Conservation (phyloP, 2,329 filamentous ascomycete genomes). For the Colletotrichum liaoningense region DNA sequence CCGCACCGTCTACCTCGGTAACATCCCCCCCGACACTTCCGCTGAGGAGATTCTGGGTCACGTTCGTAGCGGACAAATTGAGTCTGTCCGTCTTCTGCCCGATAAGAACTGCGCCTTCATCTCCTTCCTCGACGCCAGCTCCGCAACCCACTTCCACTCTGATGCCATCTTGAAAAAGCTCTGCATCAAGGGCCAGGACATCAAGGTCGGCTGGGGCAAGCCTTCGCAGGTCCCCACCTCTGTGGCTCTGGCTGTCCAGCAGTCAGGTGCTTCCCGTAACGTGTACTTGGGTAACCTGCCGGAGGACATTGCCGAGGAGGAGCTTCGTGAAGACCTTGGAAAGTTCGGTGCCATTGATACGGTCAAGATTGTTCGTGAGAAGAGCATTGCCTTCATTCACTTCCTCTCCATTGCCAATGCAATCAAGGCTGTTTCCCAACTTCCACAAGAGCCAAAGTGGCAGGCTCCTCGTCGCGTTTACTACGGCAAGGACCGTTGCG, state of each 20-base stretch:
- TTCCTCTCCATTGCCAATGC: slow-evolving; percentile 98
- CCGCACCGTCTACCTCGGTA: slow-evolving; percentile 96
- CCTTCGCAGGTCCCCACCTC: slow-evolving; percentile 98
- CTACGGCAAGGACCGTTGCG: slow-evolving; percentile 98
- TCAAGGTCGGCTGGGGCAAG: slow-evolving; percentile 99
- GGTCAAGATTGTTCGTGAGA: slow-evolving; percentile 97
- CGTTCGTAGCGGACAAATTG: slow-evolving; percentile 96
- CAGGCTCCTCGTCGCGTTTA: slow-evolving; percentile 94
- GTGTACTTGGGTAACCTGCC: slow-evolving; percentile 95
- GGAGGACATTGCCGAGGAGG: slow-evolving; percentile 90
- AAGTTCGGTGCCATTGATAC: slow-evolving; percentile 98
- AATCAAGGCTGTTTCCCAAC: slow-evolving; percentile 96
- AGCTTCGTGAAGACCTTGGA: slow-evolving; percentile 92
- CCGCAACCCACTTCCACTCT: slow-evolving; percentile 98
- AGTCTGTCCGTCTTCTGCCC: slow-evolving; percentile 95
- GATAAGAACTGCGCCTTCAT: slow-evolving; percentile 99
- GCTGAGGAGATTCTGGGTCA: slow-evolving; percentile 97
- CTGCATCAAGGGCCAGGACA: slow-evolving; percentile 97
- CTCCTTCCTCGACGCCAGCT: slow-evolving; percentile 97
- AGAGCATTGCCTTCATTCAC: slow-evolving; percentile 97
- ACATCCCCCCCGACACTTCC: slow-evolving; percentile 97
- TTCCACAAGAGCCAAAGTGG: slow-evolving; percentile 97
- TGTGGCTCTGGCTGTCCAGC: slow-evolving; percentile 96
- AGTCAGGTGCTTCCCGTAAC: slow-evolving; percentile 95
- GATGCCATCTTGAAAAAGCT: slow-evolving; percentile 99